A percentile compares a stretch with the other conserved stretches of the same genome.
Evolutionary conservation across 2,329 filamentous ascomycete genomes (phyloP).

Genomic region (Acephala macrosclerotiorum): DNA sequence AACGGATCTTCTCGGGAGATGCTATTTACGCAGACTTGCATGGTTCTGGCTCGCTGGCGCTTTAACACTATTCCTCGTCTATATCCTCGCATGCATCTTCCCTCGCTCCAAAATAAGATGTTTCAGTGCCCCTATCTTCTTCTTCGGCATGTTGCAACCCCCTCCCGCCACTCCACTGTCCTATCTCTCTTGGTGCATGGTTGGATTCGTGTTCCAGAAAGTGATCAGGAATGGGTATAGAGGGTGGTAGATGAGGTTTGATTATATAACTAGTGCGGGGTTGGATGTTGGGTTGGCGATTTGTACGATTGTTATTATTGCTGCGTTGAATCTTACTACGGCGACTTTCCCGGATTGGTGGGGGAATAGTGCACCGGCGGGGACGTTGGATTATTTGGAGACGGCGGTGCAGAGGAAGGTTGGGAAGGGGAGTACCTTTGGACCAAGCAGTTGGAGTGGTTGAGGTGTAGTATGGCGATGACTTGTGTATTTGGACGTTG

Average conservation of each 20-base stretch:
- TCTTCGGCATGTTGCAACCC: conserved; percentile 67
- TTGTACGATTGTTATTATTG: conserved; percentile 74
- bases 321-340: conserved; percentile 67
- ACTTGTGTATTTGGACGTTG: too few species aligned
- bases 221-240: conserved; percentile 69
- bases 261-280: conserved; percentile 76
- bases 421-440: conserved; percentile 30
- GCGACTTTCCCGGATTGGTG: conserved; percentile 71
- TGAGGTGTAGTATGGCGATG: too few species aligned
- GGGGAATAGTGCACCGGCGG: conserved; percentile 58
- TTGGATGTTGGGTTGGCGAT: conserved; percentile 73
- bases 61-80: conserved; percentile 67
- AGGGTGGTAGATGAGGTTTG: conserved; percentile 81
- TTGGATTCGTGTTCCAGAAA: conserved; percentile 74
- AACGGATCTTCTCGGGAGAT: conserved; percentile 67
- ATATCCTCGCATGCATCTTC: conserved; percentile 62
- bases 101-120: conserved; percentile 51
- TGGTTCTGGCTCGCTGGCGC: conserved; percentile 77
- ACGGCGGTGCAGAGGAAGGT: conserved; percentile 31
- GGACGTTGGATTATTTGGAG: conserved; percentile 31
- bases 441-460: conserved; percentile 30
- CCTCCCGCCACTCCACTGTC: conserved; percentile 75
- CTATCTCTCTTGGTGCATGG: conserved; percentile 52
- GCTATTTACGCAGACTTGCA: conserved; percentile 69
- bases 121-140: conserved; percentile 65